Evolutionary conservation across 495 filamentous ascomycete genomes (phyloP).

Genomic region (Hypoxylon lenormandii): DNA sequence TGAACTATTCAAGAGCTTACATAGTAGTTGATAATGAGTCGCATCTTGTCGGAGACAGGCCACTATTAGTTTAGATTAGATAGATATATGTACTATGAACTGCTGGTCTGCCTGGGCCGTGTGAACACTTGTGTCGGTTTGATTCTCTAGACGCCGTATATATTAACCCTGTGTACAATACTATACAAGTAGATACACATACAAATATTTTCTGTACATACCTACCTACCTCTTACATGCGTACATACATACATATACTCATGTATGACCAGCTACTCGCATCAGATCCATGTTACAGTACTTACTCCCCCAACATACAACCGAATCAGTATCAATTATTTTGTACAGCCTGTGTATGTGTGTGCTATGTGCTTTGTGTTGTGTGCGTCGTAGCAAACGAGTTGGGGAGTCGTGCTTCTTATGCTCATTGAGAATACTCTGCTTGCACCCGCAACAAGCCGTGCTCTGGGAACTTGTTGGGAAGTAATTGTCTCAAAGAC

Average conservation of each 20-base stretch:
- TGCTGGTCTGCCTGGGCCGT: constrained; percentile 6
- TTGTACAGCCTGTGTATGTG: not conserved
- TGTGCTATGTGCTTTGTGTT: no score
- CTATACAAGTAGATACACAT: constrained; percentile 13
- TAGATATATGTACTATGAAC: constrained; percentile 18
- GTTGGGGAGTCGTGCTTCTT: not conserved
- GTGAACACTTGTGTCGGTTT: constrained; percentile 16
- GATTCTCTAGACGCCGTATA: constrained; percentile 7
- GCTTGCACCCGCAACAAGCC: constrained; percentile 14
- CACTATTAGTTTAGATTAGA: not conserved
- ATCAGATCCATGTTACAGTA: constrained; percentile 1
- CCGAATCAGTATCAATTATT: not conserved
- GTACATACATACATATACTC: constrained; percentile 1
- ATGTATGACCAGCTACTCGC: not conserved
- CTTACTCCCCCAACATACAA: not conserved
- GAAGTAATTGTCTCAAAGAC: constrained; percentile 38
- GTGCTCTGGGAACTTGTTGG: constrained; percentile 27
- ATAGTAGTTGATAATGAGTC: constrained; percentile 36
- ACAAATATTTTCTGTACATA: not conserved
- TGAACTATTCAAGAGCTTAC: constrained; percentile 12
- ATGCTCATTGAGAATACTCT: not conserved
- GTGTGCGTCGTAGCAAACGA: constrained; percentile 21
- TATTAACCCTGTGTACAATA: constrained; percentile 9
- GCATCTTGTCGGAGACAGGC: constrained; percentile 29
- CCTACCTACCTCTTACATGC: constrained; percentile 2